These are phyloP conservation scores for Leccinum variicolor DNA, from an alignment of 768 basidiomycete genomes.

Conservation along the genomic window DNA sequence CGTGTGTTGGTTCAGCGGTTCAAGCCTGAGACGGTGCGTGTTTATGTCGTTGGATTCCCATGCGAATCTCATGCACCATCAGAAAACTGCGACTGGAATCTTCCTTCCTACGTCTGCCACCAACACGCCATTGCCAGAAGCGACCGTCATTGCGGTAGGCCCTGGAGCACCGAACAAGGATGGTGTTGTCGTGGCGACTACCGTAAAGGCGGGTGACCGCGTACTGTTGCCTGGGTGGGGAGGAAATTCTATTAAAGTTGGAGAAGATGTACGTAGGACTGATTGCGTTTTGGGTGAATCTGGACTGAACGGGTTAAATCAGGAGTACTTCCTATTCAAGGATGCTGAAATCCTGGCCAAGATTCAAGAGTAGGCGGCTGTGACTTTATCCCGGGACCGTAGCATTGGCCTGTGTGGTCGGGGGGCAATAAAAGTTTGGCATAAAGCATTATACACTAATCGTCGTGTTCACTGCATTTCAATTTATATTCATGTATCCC, in stretches of 20 bases:
- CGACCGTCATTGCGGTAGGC: constrained; percentile 92
- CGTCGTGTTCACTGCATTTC: constrained; percentile 21
- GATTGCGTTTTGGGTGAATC: neutral
- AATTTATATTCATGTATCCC: constrained; percentile 30
- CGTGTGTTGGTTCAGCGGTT: constrained; percentile 96
- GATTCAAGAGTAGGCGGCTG: constrained; percentile 74
- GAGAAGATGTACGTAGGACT: constrained; percentile 75
- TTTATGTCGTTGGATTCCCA: neutral
- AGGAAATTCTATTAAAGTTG: constrained; percentile 92
- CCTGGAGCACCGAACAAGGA: constrained; percentile 92
- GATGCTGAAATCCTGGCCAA: constrained; percentile 95
- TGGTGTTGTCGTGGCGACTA: constrained; percentile 67
- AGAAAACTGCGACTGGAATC: constrained; percentile 99
- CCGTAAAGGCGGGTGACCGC: constrained; percentile 85
- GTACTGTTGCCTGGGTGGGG: constrained; percentile 97
- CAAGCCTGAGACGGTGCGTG: constrained; percentile 91
- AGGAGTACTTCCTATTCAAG: constrained; percentile 96
- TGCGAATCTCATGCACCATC: neutral
- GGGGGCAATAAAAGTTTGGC: neutral
- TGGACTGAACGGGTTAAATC: constrained; percentile 9
- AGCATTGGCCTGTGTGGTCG: no score
- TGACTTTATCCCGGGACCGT: neutral
- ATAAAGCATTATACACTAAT: constrained; percentile 17
- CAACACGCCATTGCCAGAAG: constrained; percentile 86
- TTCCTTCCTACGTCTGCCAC: constrained; percentile 93